phyloP scores from a whole-genome alignment of 257 asterid genomes.

The Gentiana dahurica region DNA sequence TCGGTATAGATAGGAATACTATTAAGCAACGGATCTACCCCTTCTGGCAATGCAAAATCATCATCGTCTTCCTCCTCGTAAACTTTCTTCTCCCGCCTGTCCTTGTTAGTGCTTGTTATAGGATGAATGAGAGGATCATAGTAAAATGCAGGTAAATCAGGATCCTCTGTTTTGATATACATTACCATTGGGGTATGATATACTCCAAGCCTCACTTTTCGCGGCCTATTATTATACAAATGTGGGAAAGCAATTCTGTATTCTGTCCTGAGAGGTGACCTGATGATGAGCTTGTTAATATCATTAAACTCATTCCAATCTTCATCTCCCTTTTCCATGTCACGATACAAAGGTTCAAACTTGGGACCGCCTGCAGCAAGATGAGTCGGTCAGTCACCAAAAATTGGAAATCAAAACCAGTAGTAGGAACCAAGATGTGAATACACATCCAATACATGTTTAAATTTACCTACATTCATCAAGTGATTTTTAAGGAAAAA shows the following conservation, averaged over 20 bases:
- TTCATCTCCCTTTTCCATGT: constrained; percentile 99
- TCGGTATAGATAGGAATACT: constrained; percentile 74
- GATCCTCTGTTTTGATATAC: constrained; percentile 98
- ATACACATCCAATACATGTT: not conserved
- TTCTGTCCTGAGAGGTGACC: constrained; percentile 98
- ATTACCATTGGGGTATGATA: constrained; percentile 96
- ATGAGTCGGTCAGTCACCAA: constrained; percentile 3
- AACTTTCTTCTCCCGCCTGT: constrained; percentile 58
- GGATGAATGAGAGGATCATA: constrained; percentile 96
- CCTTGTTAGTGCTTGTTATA: constrained; percentile 68
- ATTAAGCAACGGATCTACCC: constrained; percentile 66
- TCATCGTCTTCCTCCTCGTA: constrained; percentile 84
- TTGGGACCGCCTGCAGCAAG: constrained; percentile 84
- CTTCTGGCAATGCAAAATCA: constrained; percentile 79
- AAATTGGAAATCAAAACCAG: not conserved
- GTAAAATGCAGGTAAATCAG: constrained; percentile 94
- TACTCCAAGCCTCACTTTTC: constrained; percentile 84
- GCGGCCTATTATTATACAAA: constrained; percentile 86
- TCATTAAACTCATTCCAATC: constrained; percentile 99
- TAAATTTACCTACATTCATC: not conserved
- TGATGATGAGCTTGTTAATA: constrained; percentile 87
- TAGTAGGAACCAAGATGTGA: not conserved
- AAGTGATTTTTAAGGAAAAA: no score
- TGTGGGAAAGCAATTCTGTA: constrained; percentile 96
- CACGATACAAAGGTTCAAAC: constrained; percentile 96